Conservation (phyloP, 768 basidiomycete species). For the Podaxis carcinomalis region DNA sequence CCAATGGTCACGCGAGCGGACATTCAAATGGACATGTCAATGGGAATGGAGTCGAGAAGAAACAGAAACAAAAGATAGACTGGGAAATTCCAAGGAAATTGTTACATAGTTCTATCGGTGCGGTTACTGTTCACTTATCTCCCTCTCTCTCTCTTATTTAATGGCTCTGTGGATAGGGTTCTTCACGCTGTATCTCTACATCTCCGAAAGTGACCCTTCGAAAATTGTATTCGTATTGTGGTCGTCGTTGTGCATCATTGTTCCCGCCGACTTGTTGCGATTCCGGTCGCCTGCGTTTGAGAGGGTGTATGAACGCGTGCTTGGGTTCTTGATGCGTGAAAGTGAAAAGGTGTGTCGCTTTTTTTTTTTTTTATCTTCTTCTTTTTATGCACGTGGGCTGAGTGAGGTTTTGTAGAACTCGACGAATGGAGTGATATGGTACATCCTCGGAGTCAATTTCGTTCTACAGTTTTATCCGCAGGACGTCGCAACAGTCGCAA, state of each 20-base stretch:
- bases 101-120: constrained; percentile 87
- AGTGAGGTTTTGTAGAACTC: constrained; percentile 38
- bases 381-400: background rate
- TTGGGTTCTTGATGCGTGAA: constrained; percentile 89
- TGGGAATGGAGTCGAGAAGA: constrained; percentile 9
- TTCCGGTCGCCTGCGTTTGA: constrained; percentile 64
- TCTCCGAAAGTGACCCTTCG: constrained; percentile 56
- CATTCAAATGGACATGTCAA: constrained; percentile 15
- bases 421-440: constrained; percentile 88
- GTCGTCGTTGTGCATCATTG: constrained; percentile 61
- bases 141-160: background rate
- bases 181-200: constrained; percentile 38
- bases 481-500: constrained; percentile 85
- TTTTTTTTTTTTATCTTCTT: background rate
- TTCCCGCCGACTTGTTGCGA: constrained; percentile 73
- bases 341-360: constrained; percentile 60
- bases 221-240: constrained; percentile 60
- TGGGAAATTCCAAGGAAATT: constrained; percentile 91
- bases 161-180: constrained; percentile 28
- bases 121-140: constrained; percentile 28
- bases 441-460: constrained; percentile 81
- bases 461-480: constrained; percentile 73
- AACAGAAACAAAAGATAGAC: constrained; percentile 45
- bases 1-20: constrained; percentile 14
- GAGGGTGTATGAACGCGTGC: constrained; percentile 58